Conservation (phyloP, 345 rosid genomes). For the Brassica nigra region DNA sequence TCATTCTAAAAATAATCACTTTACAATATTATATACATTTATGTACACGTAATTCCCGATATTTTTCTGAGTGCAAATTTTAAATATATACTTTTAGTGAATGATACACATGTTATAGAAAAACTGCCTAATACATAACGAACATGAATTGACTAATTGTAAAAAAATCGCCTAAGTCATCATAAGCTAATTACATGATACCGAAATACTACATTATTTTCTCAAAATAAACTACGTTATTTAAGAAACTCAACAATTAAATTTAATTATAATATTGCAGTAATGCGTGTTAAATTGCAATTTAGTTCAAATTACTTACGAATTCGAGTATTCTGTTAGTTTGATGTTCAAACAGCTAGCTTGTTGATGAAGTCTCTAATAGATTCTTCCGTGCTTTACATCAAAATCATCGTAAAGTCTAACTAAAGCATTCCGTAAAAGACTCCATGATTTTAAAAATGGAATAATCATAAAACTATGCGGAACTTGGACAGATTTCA, state of each 20-base stretch:
- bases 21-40: not conserved
- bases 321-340: constrained; percentile 5
- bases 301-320: not conserved
- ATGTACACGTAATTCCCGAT: not conserved
- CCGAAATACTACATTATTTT: not conserved
- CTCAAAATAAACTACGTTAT: too few species aligned
- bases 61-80: not conserved
- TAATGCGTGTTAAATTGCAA: not conserved
- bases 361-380: constrained; percentile 38
- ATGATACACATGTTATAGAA: not conserved
- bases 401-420: constrained; percentile 43
- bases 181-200: not conserved
- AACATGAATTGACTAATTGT: not conserved
- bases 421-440: constrained; percentile 40
- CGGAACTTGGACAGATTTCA: constrained; percentile 23
- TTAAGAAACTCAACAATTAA: not conserved
- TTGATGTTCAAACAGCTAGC: constrained; percentile 12
- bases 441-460: constrained; percentile 25
- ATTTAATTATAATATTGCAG: not conserved
- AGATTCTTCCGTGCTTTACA: constrained; percentile 44
- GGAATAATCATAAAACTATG: constrained; percentile 39
- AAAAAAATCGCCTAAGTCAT: not conserved
- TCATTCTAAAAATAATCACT: not conserved
- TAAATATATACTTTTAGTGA: not conserved
- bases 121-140: not conserved